These are phyloP conservation scores for Leptographium procerum DNA, from an alignment of 2,329 filamentous ascomycete genomes.

Conservation along the genomic window DNA sequence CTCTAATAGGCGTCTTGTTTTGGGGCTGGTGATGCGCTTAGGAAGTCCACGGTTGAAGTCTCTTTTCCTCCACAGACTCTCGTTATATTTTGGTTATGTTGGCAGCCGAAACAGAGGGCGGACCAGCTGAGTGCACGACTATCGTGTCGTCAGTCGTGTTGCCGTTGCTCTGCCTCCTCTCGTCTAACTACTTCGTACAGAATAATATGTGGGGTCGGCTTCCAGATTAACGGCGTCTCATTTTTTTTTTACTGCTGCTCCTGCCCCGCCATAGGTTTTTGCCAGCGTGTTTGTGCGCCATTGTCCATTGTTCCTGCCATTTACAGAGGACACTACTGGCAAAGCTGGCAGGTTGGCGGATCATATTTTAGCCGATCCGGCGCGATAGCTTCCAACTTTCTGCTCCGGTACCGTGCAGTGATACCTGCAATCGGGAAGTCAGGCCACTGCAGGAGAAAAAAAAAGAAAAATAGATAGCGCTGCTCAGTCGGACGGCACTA, in stretches of 20 bases:
- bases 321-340: neutral
- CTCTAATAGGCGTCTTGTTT: too few relatives aligned
- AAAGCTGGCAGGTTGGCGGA: neutral
- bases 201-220: neutral
- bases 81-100: neutral
- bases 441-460: neutral
- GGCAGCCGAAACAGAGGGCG: neutral
- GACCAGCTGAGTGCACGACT: neutral
- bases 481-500: neutral
- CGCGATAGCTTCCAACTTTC: neutral
- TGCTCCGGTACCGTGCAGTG: neutral
- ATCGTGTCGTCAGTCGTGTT: neutral
- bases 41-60: too few relatives aligned
- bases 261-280: conserved; percentile 1
- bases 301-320: neutral
- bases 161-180: neutral
- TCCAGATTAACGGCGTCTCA: neutral
- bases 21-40: too few relatives aligned
- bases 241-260: neutral
- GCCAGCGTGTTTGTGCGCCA: neutral
- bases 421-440: neutral
- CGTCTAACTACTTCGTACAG: neutral
- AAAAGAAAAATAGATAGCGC: neutral
- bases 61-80: neutral
- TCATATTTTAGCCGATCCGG: conserved; percentile 1